phyloP scores from a whole-genome alignment of 1,284 basidiomycete species.

The Pisolithus thermaeus region DNA sequence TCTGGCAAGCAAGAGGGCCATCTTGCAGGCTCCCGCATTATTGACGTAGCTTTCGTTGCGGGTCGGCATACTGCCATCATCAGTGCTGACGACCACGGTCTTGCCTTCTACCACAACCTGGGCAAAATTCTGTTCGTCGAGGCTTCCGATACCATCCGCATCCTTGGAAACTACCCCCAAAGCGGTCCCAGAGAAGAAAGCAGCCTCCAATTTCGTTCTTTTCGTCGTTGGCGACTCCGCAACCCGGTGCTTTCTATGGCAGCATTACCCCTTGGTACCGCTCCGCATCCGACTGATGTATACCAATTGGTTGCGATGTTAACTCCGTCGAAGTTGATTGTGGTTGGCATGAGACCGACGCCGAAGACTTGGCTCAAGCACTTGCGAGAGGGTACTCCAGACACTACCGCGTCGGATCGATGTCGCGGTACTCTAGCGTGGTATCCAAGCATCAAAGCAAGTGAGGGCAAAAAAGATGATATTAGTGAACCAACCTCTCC shows the following conservation, averaged over 20 bases:
- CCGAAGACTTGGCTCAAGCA: slow-evolving; percentile 92
- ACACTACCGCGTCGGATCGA: slow-evolving; percentile 39
- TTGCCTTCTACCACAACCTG: slow-evolving; percentile 94
- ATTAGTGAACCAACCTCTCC: slow-evolving; percentile 38
- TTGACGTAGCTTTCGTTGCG: slow-evolving; percentile 88
- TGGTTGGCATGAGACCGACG: slow-evolving; percentile 89
- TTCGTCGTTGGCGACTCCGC: slow-evolving; percentile 41
- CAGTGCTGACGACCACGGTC: slow-evolving; percentile 84
- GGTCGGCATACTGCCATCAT: slow-evolving; percentile 91
- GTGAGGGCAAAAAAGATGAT: slow-evolving; percentile 24
- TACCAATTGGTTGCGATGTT: slow-evolving; percentile 85
- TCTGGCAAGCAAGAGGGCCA: slow-evolving; percentile 94
- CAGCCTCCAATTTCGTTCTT: slow-evolving; percentile 8
- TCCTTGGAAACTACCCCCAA: slow-evolving; percentile 86
- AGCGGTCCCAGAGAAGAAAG: slow-evolving; percentile 29
- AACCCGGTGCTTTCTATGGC: slow-evolving; percentile 73
- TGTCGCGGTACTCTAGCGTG: slow-evolving; percentile 66
- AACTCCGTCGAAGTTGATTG: slow-evolving; percentile 85
- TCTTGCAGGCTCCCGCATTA: slow-evolving; percentile 78
- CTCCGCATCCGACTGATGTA: slow-evolving; percentile 71
- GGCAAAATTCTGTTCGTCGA: slow-evolving; percentile 95
- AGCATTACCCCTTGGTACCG: slow-evolving; percentile 79
- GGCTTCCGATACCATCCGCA: slow-evolving; percentile 89
- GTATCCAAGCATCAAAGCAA: slow-evolving; percentile 56
- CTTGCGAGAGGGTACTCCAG: slow-evolving; percentile 50